Percentiles rank a stretch among this genome's conserved stretches.
These are phyloP conservation scores for Medicago ruthenica DNA, from an alignment of 306 rosid species.

Conservation along the genomic window DNA sequence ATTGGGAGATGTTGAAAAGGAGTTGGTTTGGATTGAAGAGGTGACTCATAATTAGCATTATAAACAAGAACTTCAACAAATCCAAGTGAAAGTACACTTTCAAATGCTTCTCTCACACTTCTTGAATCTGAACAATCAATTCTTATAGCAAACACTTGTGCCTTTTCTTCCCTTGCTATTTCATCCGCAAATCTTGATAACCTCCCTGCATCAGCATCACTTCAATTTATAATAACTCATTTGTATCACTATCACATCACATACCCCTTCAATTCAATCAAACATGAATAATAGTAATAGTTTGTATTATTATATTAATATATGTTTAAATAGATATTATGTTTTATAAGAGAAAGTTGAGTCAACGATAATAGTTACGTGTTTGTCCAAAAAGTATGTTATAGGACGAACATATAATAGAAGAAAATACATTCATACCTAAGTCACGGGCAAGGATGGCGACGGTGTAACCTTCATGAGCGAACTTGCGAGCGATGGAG, in stretches of 20 bases:
- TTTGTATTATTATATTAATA: too few relatives aligned
- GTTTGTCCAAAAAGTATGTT: too few relatives aligned
- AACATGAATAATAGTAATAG: too few relatives aligned
- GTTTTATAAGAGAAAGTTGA: too few relatives aligned
- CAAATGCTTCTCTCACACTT: slow-evolving; percentile 90
- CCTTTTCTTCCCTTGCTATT: slow-evolving; percentile 88
- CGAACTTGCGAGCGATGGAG: slow-evolving; percentile 92
- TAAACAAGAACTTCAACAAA: slow-evolving; percentile 84
- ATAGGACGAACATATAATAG: too few relatives aligned
- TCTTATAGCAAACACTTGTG: slow-evolving; percentile 89
- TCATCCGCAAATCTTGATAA: slow-evolving; percentile 88
- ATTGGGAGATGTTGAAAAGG: slow-evolving; percentile 60
- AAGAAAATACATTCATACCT: too few relatives aligned
- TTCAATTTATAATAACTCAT: too few relatives aligned
- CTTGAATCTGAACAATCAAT: slow-evolving; percentile 86
- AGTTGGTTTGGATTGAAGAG: slow-evolving; percentile 52
- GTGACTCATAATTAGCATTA: slow-evolving; percentile 65
- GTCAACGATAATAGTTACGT: too few relatives aligned
- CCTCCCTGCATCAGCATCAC: slow-evolving; percentile 43
- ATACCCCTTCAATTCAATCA: too few relatives aligned
- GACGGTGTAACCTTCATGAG: slow-evolving; percentile 94
- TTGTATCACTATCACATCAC: too few relatives aligned
- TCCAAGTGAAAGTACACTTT: slow-evolving; percentile 83
- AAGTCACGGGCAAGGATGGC: slow-evolving; percentile 96
- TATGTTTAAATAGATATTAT: too few relatives aligned